phyloP scores from a whole-genome alignment of 345 rosid genomes.

The Raphanus sativus region DNA sequence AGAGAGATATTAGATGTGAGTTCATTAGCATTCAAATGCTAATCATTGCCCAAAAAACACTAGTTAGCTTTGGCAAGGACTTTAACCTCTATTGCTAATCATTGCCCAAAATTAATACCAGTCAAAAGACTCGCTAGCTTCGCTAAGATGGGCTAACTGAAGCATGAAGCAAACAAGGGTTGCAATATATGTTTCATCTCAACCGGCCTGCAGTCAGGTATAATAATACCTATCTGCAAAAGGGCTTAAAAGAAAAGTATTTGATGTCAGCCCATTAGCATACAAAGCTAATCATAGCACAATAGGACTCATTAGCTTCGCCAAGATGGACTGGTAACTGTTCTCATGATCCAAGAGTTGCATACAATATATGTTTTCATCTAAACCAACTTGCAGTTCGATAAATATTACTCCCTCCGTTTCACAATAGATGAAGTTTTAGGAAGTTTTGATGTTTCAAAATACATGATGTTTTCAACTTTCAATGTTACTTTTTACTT shows the following conservation, averaged over 20 bases:
- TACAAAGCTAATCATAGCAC: conserved; percentile 36
- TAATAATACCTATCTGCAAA: conserved; percentile 13
- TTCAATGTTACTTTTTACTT: too few species aligned
- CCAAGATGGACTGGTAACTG: conserved; percentile 54
- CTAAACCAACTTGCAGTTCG: conserved; percentile 14
- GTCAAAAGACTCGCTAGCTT: not conserved
- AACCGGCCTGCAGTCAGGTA: conserved; percentile 21
- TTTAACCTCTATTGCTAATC: not conserved
- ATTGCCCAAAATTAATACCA: conserved; percentile 15
- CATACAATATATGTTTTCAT: conserved; percentile 4
- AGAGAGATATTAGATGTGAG: conserved; percentile 30
- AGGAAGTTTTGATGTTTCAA: too few species aligned
- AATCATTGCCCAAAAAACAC: not conserved
- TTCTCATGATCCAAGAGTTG: not conserved
- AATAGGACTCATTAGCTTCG: conserved; percentile 43
- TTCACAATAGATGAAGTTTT: too few species aligned
- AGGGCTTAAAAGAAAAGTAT: conserved; percentile 8
- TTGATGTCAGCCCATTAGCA: conserved; percentile 47
- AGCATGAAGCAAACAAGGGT: not conserved
- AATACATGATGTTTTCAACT: too few species aligned
- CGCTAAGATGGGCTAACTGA: too few species aligned
- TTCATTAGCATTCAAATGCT: conserved; percentile 42
- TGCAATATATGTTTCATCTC: conserved; percentile 18
- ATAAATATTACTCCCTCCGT: too few species aligned
- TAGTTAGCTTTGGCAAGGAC: conserved; percentile 1